A percentile compares a stretch with the other conserved stretches of the same genome.
phyloP scores from a whole-genome alignment of 257 asterid genomes.

The Verbena officinalis region DNA sequence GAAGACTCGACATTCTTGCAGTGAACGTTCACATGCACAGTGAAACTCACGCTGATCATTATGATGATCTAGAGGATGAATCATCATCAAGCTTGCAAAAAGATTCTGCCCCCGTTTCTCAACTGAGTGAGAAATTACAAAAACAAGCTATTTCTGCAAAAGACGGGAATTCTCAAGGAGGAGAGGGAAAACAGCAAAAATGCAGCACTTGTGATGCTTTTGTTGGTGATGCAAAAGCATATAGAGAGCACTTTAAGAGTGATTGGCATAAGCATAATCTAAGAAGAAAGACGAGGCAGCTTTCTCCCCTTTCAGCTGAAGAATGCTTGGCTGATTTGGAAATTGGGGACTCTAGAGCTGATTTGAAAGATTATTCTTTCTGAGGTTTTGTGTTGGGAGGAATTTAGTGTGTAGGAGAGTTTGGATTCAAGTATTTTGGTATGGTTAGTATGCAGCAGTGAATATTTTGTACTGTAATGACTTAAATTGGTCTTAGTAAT shows the following conservation, averaged over 20 bases:
- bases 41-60: conserved; percentile 63
- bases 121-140: conserved; percentile 62
- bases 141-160: conserved; percentile 51
- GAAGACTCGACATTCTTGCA: conserved; percentile 84
- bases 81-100: conserved; percentile 39
- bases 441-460: not conserved
- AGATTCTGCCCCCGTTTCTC: conserved; percentile 33
- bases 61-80: conserved; percentile 78
- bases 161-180: conserved; percentile 50
- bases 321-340: conserved; percentile 80
- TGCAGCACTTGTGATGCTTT: conserved; percentile 83
- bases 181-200: conserved; percentile 66
- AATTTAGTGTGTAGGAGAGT: not conserved
- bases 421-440: not conserved
- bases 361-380: conserved; percentile 85
- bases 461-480: too few species aligned
- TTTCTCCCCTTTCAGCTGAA: conserved; percentile 81
- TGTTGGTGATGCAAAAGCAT: conserved; percentile 74
- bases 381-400: conserved; percentile 33
- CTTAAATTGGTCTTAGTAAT: too few species aligned
- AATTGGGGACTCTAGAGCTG: conserved; percentile 62
- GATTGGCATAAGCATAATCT: conserved; percentile 96
- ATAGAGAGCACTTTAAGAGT: conserved; percentile 91
- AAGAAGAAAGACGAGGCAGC: conserved; percentile 80
- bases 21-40: conserved; percentile 79